Conservation (phyloP, 306 rosid genomes). For the Vigna radiata region DNA sequence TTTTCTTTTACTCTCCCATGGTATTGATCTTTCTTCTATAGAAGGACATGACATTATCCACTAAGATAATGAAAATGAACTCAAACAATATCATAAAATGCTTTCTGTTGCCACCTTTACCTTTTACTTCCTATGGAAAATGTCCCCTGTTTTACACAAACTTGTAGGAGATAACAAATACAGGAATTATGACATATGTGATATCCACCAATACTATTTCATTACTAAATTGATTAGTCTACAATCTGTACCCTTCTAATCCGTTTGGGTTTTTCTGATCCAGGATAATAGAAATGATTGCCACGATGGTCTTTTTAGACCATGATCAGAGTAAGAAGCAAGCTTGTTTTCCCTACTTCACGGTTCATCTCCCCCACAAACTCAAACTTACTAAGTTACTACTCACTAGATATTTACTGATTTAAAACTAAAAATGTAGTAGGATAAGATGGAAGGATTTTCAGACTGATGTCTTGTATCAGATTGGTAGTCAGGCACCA, state of each 20-base stretch:
- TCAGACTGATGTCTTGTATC: background rate
- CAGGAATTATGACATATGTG: background rate
- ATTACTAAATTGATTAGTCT: too few relatives aligned
- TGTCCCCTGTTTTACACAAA: background rate
- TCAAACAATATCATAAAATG: background rate
- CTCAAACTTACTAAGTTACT: background rate
- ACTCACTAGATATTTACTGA: background rate
- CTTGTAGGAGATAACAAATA: background rate
- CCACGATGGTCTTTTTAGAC: background rate
- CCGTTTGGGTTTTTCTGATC: background rate
- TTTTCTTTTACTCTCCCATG: background rate
- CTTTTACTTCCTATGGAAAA: background rate
- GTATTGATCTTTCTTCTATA: background rate
- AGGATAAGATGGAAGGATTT: background rate
- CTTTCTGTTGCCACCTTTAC: conserved; percentile 1
- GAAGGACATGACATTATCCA: background rate
- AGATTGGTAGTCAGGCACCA: background rate
- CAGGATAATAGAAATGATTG: background rate
- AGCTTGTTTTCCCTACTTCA: background rate
- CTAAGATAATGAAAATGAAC: background rate
- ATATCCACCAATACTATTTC: background rate
- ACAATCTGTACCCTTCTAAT: background rate
- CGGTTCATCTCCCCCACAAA: background rate
- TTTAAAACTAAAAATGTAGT: background rate
- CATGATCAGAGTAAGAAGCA: background rate